Percentiles rank a stretch among this genome's conserved stretches.
Evolutionary conservation across 495 filamentous ascomycete genomes (phyloP).

Genomic region (Glonium stellatum): DNA sequence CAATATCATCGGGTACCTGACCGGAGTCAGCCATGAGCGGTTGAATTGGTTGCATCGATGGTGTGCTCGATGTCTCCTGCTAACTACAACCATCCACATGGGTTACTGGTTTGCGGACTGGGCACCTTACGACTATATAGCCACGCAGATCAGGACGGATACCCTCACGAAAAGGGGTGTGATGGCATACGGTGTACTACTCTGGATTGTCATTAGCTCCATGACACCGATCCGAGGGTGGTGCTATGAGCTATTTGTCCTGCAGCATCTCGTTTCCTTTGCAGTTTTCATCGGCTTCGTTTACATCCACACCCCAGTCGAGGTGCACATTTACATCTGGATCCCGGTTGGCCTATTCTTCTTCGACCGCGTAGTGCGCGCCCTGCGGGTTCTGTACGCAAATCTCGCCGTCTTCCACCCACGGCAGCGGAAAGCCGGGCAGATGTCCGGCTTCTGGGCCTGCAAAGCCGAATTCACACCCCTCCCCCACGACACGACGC

Average conservation of each 20-base stretch:
- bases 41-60: conserved; percentile 84
- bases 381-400: conserved; percentile 48
- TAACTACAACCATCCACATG: conserved; percentile 69
- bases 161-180: conserved; percentile 61
- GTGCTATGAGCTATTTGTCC: conserved; percentile 73
- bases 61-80: conserved; percentile 65
- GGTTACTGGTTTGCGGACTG: conserved; percentile 65
- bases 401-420: conserved; percentile 59
- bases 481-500: conserved; percentile 56
- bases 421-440: conserved; percentile 24
- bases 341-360: conserved; percentile 62
- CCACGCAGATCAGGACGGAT: conserved; percentile 54
- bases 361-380: conserved; percentile 60
- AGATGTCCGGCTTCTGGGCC: conserved; percentile 29
- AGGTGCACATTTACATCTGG: conserved; percentile 57
- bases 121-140: conserved; percentile 57
- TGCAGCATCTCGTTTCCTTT: conserved; percentile 68
- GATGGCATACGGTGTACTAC: conserved; percentile 64
- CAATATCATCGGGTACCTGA: conserved; percentile 62
- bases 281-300: conserved; percentile 61
- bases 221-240: conserved; percentile 60
- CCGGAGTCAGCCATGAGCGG: conserved; percentile 64
- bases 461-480: conserved; percentile 58
- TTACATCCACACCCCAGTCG: conserved; percentile 55
- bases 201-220: conserved; percentile 64